phyloP scores from a whole-genome alignment of 768 basidiomycete species.

The Saitozyma podzolica region DNA sequence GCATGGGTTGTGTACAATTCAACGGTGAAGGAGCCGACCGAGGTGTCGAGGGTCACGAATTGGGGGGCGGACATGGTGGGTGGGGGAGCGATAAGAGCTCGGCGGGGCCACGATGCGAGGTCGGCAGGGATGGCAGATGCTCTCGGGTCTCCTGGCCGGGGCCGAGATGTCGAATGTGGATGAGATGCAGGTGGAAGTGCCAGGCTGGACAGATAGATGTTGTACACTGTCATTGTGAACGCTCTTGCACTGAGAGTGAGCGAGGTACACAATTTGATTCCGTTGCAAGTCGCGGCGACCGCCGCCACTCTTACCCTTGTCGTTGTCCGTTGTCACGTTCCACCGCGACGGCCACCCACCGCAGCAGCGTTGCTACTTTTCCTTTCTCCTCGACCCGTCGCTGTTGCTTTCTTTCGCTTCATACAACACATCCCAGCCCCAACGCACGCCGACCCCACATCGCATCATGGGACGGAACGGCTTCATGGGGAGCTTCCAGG shows the following conservation, averaged over 20 bases:
- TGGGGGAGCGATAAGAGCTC: background rate
- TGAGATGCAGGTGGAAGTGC: too few relatives aligned
- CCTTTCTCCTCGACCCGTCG: too few relatives aligned
- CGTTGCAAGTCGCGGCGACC: background rate
- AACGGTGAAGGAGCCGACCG: slow-evolving; percentile 62
- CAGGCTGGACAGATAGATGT: background rate
- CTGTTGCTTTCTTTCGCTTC: too few relatives aligned
- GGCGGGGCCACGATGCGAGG: too few relatives aligned
- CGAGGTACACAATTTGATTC: slow-evolving; percentile 5
- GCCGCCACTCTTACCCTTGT: too few relatives aligned
- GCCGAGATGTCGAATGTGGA: background rate
- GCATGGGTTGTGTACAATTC: slow-evolving; percentile 94
- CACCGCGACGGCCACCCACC: too few relatives aligned
- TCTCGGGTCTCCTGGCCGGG: background rate
- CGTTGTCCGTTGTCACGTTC: slow-evolving; percentile 1
- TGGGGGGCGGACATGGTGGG: slow-evolving; percentile 14
- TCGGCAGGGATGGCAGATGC: background rate
- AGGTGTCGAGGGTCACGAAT: slow-evolving; percentile 50
- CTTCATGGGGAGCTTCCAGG: slow-evolving; percentile 62
- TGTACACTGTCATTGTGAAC: background rate
- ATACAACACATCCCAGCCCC: too few relatives aligned
- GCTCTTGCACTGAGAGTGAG: background rate
- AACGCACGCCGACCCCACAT: too few relatives aligned
- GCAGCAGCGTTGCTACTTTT: too few relatives aligned
- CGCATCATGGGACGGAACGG: slow-evolving; percentile 53